Percentiles rank a stretch among this genome's conserved stretches.
These are phyloP conservation scores for Aegilops tauschii DNA, from an alignment of 176 grass and related monocot genomes.

Conservation along the genomic window DNA sequence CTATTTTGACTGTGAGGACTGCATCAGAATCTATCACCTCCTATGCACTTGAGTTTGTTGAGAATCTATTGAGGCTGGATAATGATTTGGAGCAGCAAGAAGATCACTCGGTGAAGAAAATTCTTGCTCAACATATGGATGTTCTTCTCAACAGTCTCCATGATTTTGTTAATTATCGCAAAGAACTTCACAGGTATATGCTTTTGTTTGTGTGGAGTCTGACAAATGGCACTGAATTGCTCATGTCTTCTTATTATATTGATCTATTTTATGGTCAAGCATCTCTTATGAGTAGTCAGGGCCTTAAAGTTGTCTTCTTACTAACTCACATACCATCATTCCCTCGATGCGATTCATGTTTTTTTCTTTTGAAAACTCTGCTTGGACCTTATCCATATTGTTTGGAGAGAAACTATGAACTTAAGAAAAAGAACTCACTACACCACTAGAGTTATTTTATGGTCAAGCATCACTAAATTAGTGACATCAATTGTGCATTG, in stretches of 20 bases:
- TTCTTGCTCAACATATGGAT: conserved; percentile 80
- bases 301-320: background rate
- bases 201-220: conserved; percentile 14
- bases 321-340: background rate
- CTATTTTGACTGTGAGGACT: conserved; percentile 82
- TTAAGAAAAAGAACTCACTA: background rate
- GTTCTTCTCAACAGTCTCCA: conserved; percentile 75
- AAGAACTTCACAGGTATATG: conserved; percentile 66
- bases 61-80: conserved; percentile 89
- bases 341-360: background rate
- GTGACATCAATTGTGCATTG: background rate
- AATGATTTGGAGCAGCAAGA: conserved; percentile 59
- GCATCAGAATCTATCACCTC: conserved; percentile 75
- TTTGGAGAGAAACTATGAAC: conserved; percentile 4
- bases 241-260: conserved; percentile 2
- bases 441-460: background rate
- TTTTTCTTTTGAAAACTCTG: conserved; percentile 18
- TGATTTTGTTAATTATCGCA: conserved; percentile 72
- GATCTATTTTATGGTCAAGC: conserved; percentile 18
- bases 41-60: conserved; percentile 72
- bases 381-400: background rate
- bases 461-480: background rate
- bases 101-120: conserved; percentile 49
- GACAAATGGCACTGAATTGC: conserved; percentile 7
- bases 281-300: background rate